Evolutionary conservation across 148 eudicot species (phyloP), one percentile per base, ranked within the genome.

Genomic region (Chenopodium album): DNA sequence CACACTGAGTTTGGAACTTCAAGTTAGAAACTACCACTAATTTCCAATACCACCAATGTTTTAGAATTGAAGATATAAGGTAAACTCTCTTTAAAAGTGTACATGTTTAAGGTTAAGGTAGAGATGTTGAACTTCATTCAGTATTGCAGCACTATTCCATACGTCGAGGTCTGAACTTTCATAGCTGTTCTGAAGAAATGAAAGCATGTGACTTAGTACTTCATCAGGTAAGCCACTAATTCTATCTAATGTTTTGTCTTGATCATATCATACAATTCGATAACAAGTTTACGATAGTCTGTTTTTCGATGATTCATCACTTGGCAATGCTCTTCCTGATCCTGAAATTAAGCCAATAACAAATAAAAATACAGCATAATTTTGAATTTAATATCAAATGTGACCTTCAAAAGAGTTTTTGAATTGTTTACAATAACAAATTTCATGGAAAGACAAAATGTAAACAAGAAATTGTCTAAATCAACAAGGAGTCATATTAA

Each of bases 171-270:
- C 8, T 14, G 71, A 68, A 32, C 9, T 69, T 12, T 17, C 46
- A 69, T 69, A 69, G 4, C 0, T 31, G 46, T 69, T 31, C 1
- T 31, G 2, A 69, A 71, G n/a, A 71, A 69, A 71, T 20, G 74
- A 71, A 19, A 71, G 74, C 14, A 41, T 37, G 9, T 71, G 48
- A 34, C 48, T 1, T 2, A 71, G 74, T 71, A 37, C 22, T 22
- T 71, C 28, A 71, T 71, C 50, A 4, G 74, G 74, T 71, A 71
- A 71, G 9, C 74, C 41, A 37, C 74, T 71, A 16, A 69, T 31
- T 11, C 50, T 71, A 19, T 71, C 74, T 14, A 17, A 34, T 19
- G 41, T 1, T 1, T 71, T 5, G 0, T 23, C 41, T 9, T 37
- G 48, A 71, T 71, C 74, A 0, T 16, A 37, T 71, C 74, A 0